A percentile compares a stretch with the other conserved stretches of the same genome.
phyloP scores from a whole-genome alignment of 2,329 filamentous ascomycete genomes.

The Hypoxylon sp. region DNA sequence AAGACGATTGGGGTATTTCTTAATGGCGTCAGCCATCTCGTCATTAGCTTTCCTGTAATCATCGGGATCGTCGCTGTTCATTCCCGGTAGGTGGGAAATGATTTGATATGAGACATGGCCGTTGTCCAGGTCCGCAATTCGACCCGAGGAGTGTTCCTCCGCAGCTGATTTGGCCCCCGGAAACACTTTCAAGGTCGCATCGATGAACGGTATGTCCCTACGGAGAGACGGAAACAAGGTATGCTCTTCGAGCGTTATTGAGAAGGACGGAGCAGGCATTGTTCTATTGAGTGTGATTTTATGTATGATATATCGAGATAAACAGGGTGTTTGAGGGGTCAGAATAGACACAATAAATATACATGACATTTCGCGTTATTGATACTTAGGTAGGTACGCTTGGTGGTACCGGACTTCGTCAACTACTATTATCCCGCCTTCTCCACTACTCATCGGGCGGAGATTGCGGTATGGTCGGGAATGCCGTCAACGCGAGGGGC shows the following conservation, averaged over 20 bases:
- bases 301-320: too few species aligned
- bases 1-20: constrained; percentile 48
- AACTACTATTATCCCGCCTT: neutral
- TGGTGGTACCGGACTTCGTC: neutral
- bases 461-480: constrained; percentile 2
- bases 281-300: neutral
- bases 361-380: neutral
- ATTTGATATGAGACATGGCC: constrained; percentile 48
- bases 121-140: constrained; percentile 48
- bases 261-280: constrained; percentile 28
- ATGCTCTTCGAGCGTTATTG: constrained; percentile 41
- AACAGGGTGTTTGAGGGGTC: neutral
- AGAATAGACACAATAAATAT: neutral
- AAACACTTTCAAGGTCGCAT: constrained; percentile 16
- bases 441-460: neutral
- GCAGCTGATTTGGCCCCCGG: constrained; percentile 19
- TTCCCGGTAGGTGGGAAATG: constrained; percentile 48
- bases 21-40: constrained; percentile 49
- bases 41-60: constrained; percentile 47
- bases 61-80: constrained; percentile 32
- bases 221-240: constrained; percentile 31
- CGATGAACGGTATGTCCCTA: neutral
- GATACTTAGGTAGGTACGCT: too few species aligned
- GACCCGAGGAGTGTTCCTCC: constrained; percentile 33
- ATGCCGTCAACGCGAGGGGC: constrained; percentile 14